Evolutionary conservation across 805 yeast genomes (phyloP), one percentile per base, ranked within the genome.

Genomic region (Sugiyamaella chiloensis): DNA sequence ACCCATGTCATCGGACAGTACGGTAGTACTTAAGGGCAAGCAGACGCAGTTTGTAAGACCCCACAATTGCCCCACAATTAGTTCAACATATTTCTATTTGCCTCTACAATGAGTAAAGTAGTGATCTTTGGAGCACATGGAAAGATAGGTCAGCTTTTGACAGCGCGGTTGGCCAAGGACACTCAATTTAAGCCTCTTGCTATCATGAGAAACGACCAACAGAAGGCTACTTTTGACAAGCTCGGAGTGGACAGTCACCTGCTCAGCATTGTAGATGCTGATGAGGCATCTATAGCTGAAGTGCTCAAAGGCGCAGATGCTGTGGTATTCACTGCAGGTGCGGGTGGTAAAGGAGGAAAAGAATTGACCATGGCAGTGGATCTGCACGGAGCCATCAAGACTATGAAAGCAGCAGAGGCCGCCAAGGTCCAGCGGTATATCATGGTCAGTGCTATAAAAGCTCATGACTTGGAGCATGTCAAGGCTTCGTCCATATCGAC

Each of bases 111-210:
- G 37, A 34, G 37, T 19, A 71, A 63, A 58, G 67, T 75, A 4
- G 75, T 74, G 34, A 63, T 81, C 17, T 63, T 81, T 46, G 87
- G 87, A 32, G 83, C 84, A 17, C 78, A 79, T 59, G 86, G 86
- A 27, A 74, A 73, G 50, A 72, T 81, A n/a, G 87, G 81, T 32
- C 71, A 75, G 48, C 58, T 64, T 1, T 54, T 81, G 9, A 59
- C 78, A 9, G 50, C 62, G n/a, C 61, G 69, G 36, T 64, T 69
- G 20, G 65, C 58, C 16, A 53, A 48, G 21, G 62, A 47, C 16
- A 51, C 42, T 37, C 66, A 60, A 54, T 74, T 60, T 56, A 72
- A 52, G 55, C 78, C 70, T 42, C 63, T 67, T 2, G 75, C 76
- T 0, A 59, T 73, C 46, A 71, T 78, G 29, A 66, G 86, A 47